These are phyloP conservation scores for Elaeis oleifera DNA, from an alignment of 202 grass and related monocot species.

Conservation along the genomic window DNA sequence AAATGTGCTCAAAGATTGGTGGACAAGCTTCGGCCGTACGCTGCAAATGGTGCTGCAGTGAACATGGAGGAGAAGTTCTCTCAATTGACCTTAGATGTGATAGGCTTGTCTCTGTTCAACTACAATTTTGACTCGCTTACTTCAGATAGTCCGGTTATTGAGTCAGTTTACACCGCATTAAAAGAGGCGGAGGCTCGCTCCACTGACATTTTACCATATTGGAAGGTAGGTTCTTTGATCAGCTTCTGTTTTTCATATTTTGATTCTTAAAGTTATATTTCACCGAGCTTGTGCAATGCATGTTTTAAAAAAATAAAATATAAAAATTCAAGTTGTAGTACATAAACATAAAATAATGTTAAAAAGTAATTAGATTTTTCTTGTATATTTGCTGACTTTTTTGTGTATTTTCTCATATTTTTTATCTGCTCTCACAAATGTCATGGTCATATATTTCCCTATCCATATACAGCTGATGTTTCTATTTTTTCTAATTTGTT, in stretches of 20 bases:
- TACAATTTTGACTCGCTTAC: slow-evolving; percentile 95
- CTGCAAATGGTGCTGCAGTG: slow-evolving; percentile 52
- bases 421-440: too few species aligned
- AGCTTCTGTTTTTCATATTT: slow-evolving; percentile 17
- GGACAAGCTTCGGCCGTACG: slow-evolving; percentile 61
- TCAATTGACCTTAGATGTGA: slow-evolving; percentile 89
- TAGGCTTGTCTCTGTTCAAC: slow-evolving; percentile 96
- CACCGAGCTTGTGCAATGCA: neutral
- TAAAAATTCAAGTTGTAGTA: too few species aligned
- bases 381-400: too few species aligned
- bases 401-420: too few species aligned
- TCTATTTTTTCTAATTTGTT: too few species aligned
- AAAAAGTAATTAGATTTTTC: too few species aligned
- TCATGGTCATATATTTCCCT: too few species aligned
- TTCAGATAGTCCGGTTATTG: slow-evolving; percentile 85
- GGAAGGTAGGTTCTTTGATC: slow-evolving; percentile 51
- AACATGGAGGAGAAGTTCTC: slow-evolving; percentile 98
- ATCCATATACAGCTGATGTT: too few species aligned
- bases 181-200: slow-evolving; percentile 90
- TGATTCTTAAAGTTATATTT: neutral
- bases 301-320: too few species aligned
- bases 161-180: slow-evolving; percentile 88
- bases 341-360: too few species aligned
- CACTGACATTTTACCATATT: slow-evolving; percentile 90
- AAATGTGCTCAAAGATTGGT: slow-evolving; percentile 90